A percentile compares a stretch with the other conserved stretches of the same genome.
phyloP scores from a whole-genome alignment of 306 rosid species.

The Quercus rubra region DNA sequence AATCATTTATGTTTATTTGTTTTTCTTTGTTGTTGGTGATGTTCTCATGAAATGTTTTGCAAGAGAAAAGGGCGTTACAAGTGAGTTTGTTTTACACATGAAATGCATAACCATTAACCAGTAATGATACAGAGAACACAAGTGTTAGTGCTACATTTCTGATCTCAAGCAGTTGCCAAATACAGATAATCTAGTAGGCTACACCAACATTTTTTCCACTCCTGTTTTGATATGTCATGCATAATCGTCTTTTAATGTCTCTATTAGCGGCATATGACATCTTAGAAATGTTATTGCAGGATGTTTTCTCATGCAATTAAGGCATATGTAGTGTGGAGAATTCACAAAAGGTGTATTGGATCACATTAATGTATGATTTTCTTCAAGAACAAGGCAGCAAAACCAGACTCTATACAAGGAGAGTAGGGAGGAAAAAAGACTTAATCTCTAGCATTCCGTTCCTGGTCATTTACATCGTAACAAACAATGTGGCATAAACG shows the following conservation, averaged over 20 bases:
- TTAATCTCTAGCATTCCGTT: no score
- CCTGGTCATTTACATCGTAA: no score
- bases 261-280: no score
- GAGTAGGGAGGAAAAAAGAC: no score
- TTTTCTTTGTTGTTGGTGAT: not conserved
- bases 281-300: no score
- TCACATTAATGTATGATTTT: not conserved
- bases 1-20: slow-evolving; percentile 3
- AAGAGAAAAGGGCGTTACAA: not conserved
- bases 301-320: no score
- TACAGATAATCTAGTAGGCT: not conserved
- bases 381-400: no score
- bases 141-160: not conserved
- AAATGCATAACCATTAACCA: not conserved
- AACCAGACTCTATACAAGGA: no score
- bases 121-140: not conserved
- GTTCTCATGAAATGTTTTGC: not conserved
- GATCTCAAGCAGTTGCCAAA: not conserved
- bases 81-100: not conserved
- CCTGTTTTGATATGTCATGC: no score
- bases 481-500: not conserved
- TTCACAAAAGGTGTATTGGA: slow-evolving; percentile 25
- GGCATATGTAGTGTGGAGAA: no score
- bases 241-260: no score
- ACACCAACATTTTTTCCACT: not conserved